Base-by-base conservation (phyloP, 441 rosid genomes). In the Omphalea diandra region DNA sequence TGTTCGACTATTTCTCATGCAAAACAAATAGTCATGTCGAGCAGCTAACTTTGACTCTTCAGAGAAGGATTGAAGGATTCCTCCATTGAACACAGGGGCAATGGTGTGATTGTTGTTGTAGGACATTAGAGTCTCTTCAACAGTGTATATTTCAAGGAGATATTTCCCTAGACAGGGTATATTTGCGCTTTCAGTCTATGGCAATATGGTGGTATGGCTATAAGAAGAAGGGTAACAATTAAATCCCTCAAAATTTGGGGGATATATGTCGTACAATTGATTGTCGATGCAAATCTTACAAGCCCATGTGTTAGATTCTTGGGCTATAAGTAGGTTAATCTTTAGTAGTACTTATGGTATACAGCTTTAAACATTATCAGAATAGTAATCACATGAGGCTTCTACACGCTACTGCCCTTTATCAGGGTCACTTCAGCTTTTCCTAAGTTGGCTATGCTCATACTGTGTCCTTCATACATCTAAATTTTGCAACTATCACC, bases 261-360 rank as follows among this genome's bases (percentile, higher is more conserved):
- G 69, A 75, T 74, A 80, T 81, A 76, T 80, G 69, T 69, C 24
- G 81, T 71, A 73, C 75, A 62, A 65, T 65, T 68, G 70, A 18
- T 46, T 60, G 72, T 65, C 47, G 76, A 69, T 65, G 80, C 85
- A 75, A 79, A 80, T 85, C 78, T 70, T 73, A 65, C 84, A 76
- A 73, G 60, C 65, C 75, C 88, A 81, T 76, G 88, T 83, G 88
- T 81, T 75, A 50, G 89, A 85, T 85, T 85, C 89, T 76, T 43
- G 31, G 67, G 81, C 82, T 83, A 72, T 53, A 26, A 71, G 69
- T 75, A 74, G 85, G 80, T n/a, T 72, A 35, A 58, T 61, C 74
- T 81, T 74, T 74, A 55, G 41, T 38, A 67, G 76, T 70, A 70
- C 67, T 73, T 20, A 22, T 72, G 76, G 57, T 62, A 60, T 57